Conservation (phyloP, 2,329 filamentous ascomycete genomes). For the Cercospora sp. region DNA sequence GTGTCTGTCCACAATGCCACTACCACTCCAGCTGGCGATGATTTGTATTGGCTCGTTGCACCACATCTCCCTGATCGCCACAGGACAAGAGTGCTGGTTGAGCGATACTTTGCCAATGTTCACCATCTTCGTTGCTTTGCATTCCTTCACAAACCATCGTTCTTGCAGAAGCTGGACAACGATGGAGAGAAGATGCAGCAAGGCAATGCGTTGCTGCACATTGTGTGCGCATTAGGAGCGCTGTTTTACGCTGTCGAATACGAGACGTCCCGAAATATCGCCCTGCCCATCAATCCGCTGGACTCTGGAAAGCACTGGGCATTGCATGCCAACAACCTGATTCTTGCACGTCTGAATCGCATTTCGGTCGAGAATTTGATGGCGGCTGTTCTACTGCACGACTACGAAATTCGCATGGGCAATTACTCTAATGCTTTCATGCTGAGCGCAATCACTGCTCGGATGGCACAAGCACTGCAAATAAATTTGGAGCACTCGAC, state of each 20-base stretch:
- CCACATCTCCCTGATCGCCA: constrained; percentile 26
- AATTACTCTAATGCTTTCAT: constrained; percentile 33
- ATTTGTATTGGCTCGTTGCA: constrained; percentile 25
- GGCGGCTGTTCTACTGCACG: constrained; percentile 30
- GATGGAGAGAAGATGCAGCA: constrained; percentile 27
- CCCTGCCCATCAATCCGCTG: constrained; percentile 25
- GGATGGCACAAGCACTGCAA: constrained; percentile 32
- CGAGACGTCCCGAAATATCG: constrained; percentile 17
- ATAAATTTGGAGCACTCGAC: constrained; percentile 33
- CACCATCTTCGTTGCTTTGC: constrained; percentile 32
- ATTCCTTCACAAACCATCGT: constrained; percentile 32
- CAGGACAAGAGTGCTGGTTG: constrained; percentile 26
- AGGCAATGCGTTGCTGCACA: constrained; percentile 27
- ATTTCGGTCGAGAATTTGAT: constrained; percentile 32
- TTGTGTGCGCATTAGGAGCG: constrained; percentile 31
- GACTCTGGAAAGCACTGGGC: constrained; percentile 32
- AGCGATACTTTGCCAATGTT: constrained; percentile 31
- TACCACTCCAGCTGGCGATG: constrained; percentile 17
- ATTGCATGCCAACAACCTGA: constrained; percentile 27
- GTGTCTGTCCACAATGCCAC: background rate
- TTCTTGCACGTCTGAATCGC: constrained; percentile 28
- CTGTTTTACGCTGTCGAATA: constrained; percentile 30
- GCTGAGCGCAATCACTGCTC: constrained; percentile 30
- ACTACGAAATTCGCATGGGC: constrained; percentile 31
- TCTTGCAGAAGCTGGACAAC: constrained; percentile 29